Percentiles rank a stretch among this genome's conserved stretches.
phyloP scores from a whole-genome alignment of 2,329 filamentous ascomycete species.

The Microsporum audouinii region DNA sequence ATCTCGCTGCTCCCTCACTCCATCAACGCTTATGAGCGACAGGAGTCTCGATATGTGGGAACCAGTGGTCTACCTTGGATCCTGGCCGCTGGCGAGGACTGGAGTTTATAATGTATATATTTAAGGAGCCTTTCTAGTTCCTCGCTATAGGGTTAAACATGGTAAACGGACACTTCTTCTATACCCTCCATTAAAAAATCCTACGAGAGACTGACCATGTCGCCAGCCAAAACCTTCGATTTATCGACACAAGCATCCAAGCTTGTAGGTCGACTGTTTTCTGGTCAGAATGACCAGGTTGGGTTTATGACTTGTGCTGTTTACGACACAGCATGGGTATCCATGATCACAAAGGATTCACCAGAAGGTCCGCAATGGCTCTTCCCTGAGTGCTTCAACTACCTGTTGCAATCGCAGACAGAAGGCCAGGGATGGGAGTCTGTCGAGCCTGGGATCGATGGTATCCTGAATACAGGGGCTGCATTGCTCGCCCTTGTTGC shows the following conservation, averaged over 20 bases:
- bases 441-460: constrained; percentile 22
- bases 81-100: neutral
- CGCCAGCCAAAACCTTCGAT: neutral
- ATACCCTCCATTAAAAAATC: neutral
- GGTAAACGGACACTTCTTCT: neutral
- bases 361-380: constrained; percentile 16
- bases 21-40: neutral
- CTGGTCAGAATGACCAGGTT: constrained; percentile 1
- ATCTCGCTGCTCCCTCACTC: neutral
- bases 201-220: neutral
- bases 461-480: constrained; percentile 26
- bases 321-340: constrained; percentile 30
- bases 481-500: constrained; percentile 21
- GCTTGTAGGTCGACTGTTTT: neutral
- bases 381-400: constrained; percentile 26
- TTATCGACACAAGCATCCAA: neutral
- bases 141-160: neutral
- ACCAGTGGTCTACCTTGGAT: neutral
- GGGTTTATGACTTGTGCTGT: constrained; percentile 21
- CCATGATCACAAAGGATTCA: constrained; percentile 19
- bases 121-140: neutral
- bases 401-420: constrained; percentile 20
- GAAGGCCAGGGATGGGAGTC: constrained; percentile 21
- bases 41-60: neutral
- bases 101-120: neutral